Evolutionary conservation across 2,329 filamentous ascomycete species (phyloP), one percentile per base, ranked within the genome.

Genomic region (Fusarium duplospermum): DNA sequence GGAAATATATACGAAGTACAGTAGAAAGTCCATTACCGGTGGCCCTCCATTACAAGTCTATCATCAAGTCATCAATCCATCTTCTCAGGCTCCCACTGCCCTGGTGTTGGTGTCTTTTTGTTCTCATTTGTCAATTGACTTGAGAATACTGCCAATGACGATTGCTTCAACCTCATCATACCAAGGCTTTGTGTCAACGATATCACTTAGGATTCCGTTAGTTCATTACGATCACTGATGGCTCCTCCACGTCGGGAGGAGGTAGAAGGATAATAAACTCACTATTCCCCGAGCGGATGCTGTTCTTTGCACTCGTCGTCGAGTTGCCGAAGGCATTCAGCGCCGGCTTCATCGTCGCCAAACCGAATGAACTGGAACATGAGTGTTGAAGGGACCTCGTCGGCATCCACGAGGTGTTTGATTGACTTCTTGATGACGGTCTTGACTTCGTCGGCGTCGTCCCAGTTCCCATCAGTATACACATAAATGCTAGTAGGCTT

Each of bases 331-430:
- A 70, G 47, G 13, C 64, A n/a, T n/a, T n/a, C n/a, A n/a, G 27
- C 2, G 9, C 3, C 1, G 27, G 4, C 4, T 5, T n/a, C 0
- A 4, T 24, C 24, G 14, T 57, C 6, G 14, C 67, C 67, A 18
- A 67, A 70, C 2, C 58, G 67, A 13, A 70, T 67, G 13, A 70
- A 70, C 29, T 70, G 67, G 7, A 70, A 61, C 67, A 70, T 70
- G 33, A 67, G 63, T 5, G 29, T 35, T 13, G 54, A 47, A 1
- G 47, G 7, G 2, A 10, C 35, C 3, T 58, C 16, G 2, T 47
- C n/a, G 0, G 36, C 22, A 6, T 24, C 1, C 1, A n/a, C 20
- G 6, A 67, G 33, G 18, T 20, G n/a, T 2, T 7, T 14, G 11
- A 61, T 61, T 35, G 60, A 38, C 16, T n/a, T 20, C 13, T 18